phyloP scores from a whole-genome alignment of 2,329 filamentous ascomycete genomes.

The Elsinoe ampelina region DNA sequence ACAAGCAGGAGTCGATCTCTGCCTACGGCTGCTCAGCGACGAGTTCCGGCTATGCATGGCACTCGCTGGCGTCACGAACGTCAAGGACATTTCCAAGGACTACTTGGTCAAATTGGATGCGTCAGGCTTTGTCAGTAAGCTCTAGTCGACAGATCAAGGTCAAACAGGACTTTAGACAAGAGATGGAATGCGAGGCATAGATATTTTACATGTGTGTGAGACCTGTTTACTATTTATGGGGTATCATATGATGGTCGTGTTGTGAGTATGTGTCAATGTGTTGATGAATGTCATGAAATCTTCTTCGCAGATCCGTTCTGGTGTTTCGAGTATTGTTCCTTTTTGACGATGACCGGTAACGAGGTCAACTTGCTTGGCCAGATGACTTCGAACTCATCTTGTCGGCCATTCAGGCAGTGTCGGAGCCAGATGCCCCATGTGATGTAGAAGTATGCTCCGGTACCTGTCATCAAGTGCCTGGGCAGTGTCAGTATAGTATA shows the following conservation, averaged over 20 bases:
- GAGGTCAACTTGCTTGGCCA: constrained; percentile 57
- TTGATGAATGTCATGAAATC: constrained; percentile 16
- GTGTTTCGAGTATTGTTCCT: constrained; percentile 11
- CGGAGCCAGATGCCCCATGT: constrained; percentile 76
- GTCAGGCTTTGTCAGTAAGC: constrained; percentile 23
- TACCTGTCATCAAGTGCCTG: constrained; percentile 71
- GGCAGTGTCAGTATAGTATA: not conserved
- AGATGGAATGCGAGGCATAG: not conserved
- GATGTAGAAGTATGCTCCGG: constrained; percentile 77
- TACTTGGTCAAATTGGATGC: constrained; percentile 33
- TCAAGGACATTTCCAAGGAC: constrained; percentile 31
- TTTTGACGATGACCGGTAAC: constrained; percentile 43
- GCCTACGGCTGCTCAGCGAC: constrained; percentile 34
- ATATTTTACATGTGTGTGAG: not conserved
- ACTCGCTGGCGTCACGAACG: constrained; percentile 30
- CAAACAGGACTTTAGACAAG: not conserved
- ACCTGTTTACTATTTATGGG: constrained; percentile 3
- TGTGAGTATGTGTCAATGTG: not conserved
- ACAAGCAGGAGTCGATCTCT: constrained; percentile 32
- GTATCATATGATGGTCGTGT: constrained; percentile 5
- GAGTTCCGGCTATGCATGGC: constrained; percentile 34
- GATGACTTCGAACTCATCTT: constrained; percentile 59
- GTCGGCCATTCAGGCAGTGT: constrained; percentile 62
- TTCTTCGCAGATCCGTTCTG: constrained; percentile 28
- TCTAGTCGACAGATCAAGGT: constrained; percentile 17